These are phyloP conservation scores for Amanita thiersii DNA, from an alignment of 768 basidiomycete genomes.

Conservation along the genomic window DNA sequence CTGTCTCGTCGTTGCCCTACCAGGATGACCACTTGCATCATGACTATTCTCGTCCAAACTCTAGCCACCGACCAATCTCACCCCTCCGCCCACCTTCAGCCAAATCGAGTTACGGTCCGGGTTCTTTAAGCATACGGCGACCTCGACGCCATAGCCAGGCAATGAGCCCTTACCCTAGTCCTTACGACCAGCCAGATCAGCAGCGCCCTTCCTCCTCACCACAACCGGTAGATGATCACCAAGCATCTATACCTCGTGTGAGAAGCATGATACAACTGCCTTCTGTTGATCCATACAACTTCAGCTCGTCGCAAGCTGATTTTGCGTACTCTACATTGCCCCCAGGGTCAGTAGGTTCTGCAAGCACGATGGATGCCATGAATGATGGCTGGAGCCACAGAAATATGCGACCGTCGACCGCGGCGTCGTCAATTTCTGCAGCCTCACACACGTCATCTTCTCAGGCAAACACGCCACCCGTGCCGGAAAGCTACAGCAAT, in stretches of 20 bases:
- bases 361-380: conserved; percentile 35
- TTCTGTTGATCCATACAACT: conserved; percentile 59
- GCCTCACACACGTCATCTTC: conserved; percentile 72
- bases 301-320: conserved; percentile 61
- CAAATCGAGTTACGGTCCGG: conserved; percentile 44
- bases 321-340: conserved; percentile 73
- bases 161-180: conserved; percentile 80
- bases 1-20: conserved; percentile 70
- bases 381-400: conserved; percentile 43
- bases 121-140: conserved; percentile 62
- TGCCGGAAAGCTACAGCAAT: conserved; percentile 55
- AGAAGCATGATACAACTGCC: conserved; percentile 81
- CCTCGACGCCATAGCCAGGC: conserved; percentile 79
- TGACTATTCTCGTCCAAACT: conserved; percentile 69
- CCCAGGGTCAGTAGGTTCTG: conserved; percentile 29
- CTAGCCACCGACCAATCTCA: conserved; percentile 65
- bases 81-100: conserved; percentile 64
- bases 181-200: conserved; percentile 61
- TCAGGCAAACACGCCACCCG: conserved; percentile 76
- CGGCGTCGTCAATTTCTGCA: conserved; percentile 69
- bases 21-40: conserved; percentile 47
- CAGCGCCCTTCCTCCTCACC: conserved; percentile 68
- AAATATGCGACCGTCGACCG: conserved; percentile 64
- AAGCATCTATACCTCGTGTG: conserved; percentile 54
- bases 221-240: conserved; percentile 52